Base-by-base conservation (phyloP, 2,329 filamentous ascomycete genomes). In the Botrytis cinerea region DNA sequence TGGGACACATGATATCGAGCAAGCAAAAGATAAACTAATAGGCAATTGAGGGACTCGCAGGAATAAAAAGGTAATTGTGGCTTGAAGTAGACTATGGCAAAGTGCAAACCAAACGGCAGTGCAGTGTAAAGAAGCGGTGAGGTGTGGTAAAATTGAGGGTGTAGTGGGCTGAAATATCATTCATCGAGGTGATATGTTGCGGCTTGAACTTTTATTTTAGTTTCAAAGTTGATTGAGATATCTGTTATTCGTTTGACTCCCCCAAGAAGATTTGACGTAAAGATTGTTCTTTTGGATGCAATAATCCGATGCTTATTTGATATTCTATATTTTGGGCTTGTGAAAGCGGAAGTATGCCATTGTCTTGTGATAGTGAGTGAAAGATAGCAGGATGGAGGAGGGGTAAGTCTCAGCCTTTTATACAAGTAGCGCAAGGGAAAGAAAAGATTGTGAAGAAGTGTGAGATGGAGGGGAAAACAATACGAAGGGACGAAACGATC, bases 51-150 rank as follows among this genome's bases (percentile, higher is more conserved):
- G 25, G 4, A 68, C 38, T 28, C 48, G 35, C n/a, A 57, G 35
- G 35, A 68, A 43, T 68, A 32, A 68, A 68, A 67, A 68, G 35
- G 16, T 32, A 16, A 28, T 43, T 22, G 48, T 57, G 64, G 48
- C 48, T 57, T 43, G 3, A n/a, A 43, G 48, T 54, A 68, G 14
- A n/a, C 25, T 68, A 43, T 54, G 16, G 64, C 64, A 40, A 68
- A 54, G 35, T 68, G 32, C 35, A 5, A 68, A 48, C 38, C 35
- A 38, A 57, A 68, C 64, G 64, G 64, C 25, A 43, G 35, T 68
- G 64, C 25, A 32, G 35, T 68, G 64, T 54, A 57, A 68, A 57
- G 35, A 57, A 68, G 66, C 48, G 66, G 66, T 68, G 66, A 43
- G 48, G 38, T 32, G 28, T 16, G 46, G 35, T 57, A 32, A 32